Evolutionary conservation across 2,329 filamentous ascomycete species (phyloP), one percentile per base, ranked within the genome.

Genomic region (Onygenales sp.): DNA sequence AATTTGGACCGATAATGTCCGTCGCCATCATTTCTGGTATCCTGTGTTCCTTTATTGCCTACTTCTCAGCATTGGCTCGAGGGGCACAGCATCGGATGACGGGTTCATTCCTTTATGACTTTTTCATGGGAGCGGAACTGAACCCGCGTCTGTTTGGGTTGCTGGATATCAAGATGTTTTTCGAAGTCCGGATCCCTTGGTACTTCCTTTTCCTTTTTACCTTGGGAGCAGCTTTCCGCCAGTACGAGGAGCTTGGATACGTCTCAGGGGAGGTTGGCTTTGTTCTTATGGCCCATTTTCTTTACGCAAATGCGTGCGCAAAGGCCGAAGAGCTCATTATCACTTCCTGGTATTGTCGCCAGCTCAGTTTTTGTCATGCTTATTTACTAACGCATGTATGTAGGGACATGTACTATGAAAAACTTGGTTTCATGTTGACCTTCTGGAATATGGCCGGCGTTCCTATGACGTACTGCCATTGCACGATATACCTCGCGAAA

Each of bases 371-470:
- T 8, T 1, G 21, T 3, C 13, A 13, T 17, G 36, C 27, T 32
- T 44, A n/a, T 5, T 42, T 3, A 32, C 42, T 42, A 42, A 43
- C 7, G 4, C 37, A 27, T 14, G 10, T 21, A 45, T 2, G 14
- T 47, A 81, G 78, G 85, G 90, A 95, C 65, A 95, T 95, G 86
- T 95, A 93, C 76, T 91, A 88, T 64, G 90, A 95, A 77, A 95
- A 95, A 74, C 90, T 88, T 81, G 90, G 90, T 51, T 95, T 95
- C 77, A 94, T 95, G 88, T 81, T 95, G 59, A 94, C 92, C 70
- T 95, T 95, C 81, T 95, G 90, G 90, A 95, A 95, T 72, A 77
- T 95, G 67, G 89, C 90, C 43, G 90, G 90, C 60, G 90, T 95
- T 21, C 90, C 90, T 13, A 78, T 95, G 51, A 89, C 84, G 49